Conservation (phyloP, 306 rosid genomes). For the Fragaria ananassa region DNA sequence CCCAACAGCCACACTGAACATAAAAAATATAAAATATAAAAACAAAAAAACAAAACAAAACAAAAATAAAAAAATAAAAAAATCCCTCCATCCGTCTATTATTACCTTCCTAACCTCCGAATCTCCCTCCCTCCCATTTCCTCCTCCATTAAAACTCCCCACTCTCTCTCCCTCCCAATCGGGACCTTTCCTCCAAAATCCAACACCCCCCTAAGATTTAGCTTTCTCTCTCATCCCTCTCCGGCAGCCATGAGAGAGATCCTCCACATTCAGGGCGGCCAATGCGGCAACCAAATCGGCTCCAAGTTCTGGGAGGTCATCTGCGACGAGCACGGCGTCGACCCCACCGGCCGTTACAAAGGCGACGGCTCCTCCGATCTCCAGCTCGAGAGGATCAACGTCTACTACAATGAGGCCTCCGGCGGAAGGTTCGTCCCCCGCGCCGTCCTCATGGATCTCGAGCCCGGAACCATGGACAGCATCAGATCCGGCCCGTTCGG, state of each 20-base stretch:
- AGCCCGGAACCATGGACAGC: conserved; percentile 94
- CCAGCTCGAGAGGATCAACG: conserved; percentile 83
- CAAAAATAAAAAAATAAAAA: neutral
- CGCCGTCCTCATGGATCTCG: conserved; percentile 94
- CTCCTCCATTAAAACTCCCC: neutral
- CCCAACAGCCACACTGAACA: neutral
- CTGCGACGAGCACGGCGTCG: conserved; percentile 90
- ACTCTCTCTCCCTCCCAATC: conserved; percentile 6
- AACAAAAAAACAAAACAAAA: neutral
- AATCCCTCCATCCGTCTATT: conserved; percentile 46
- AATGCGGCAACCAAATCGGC: conserved; percentile 95
- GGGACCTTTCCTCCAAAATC: conserved; percentile 12
- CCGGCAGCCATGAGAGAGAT: conserved; percentile 68
- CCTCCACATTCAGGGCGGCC: conserved; percentile 87
- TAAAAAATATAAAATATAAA: conserved; percentile 20
- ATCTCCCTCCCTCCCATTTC: conserved; percentile 13
- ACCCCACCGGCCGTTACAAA: conserved; percentile 62
- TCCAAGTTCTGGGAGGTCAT: conserved; percentile 96
- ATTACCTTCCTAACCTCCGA: conserved; percentile 61
- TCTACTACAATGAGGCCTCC: conserved; percentile 85
- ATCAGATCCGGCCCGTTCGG: conserved; percentile 93
- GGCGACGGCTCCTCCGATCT: conserved; percentile 52
- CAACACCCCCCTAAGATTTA: neutral
- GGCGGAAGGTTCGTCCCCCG: conserved; percentile 90
- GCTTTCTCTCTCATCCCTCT: neutral